Evolutionary conservation across 805 yeast species (phyloP).

Genomic region (Barnettozyma sucrosica): DNA sequence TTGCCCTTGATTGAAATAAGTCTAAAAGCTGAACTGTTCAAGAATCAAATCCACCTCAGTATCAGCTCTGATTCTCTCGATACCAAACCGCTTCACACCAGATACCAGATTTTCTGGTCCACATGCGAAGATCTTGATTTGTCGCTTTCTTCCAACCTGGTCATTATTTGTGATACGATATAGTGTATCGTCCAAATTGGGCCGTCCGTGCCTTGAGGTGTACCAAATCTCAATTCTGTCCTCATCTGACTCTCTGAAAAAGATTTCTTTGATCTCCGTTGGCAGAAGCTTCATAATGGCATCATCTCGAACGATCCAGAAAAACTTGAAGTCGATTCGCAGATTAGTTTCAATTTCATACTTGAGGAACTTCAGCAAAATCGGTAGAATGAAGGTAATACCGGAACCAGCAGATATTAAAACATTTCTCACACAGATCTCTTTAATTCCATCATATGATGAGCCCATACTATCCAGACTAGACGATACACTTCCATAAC

Average conservation of each 20-base stretch:
- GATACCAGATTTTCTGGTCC: slow-evolving; percentile 22
- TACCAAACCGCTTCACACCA: slow-evolving; percentile 20
- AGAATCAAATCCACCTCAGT: slow-evolving; percentile 16
- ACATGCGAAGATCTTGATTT: slow-evolving; percentile 21
- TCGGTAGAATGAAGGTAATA: slow-evolving; percentile 9
- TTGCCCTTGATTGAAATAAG: too few relatives aligned
- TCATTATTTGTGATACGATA: neutral
- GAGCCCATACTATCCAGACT: neutral
- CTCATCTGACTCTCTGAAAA: neutral
- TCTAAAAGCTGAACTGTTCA: slow-evolving; percentile 21
- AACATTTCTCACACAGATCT: neutral
- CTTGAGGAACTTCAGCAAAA: slow-evolving; percentile 12
- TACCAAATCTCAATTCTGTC: slow-evolving; percentile 16
- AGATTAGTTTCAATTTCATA: slow-evolving; percentile 8
- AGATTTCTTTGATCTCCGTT: neutral
- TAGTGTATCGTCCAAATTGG: slow-evolving; percentile 14
- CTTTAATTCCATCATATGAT: neutral
- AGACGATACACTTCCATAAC: slow-evolving; percentile 5
- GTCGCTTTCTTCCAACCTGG: neutral
- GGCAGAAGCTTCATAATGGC: slow-evolving; percentile 5
- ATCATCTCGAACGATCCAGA: slow-evolving; percentile 21
- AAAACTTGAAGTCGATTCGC: slow-evolving; percentile 14
- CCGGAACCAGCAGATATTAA: slow-evolving; percentile 12
- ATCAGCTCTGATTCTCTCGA: neutral
- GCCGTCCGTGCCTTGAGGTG: slow-evolving; percentile 17